A percentile compares a stretch with the other conserved stretches of the same genome.
phyloP scores from a whole-genome alignment of 73 alveolate species.

The Paramecium caudatum region DNA sequence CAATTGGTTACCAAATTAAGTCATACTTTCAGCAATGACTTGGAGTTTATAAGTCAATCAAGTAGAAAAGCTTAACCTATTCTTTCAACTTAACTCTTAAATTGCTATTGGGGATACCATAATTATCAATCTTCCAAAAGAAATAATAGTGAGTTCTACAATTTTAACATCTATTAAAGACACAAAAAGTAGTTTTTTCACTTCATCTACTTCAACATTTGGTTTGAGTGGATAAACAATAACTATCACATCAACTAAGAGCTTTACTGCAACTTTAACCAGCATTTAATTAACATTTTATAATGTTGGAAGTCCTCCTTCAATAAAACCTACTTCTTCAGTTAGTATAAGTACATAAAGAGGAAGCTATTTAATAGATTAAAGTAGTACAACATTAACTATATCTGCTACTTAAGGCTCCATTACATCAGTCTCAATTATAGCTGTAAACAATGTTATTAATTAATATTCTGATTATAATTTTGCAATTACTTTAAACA shows the following conservation, averaged over 20 bases:
- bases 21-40: background rate
- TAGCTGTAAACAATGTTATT: background rate
- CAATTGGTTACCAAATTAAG: background rate
- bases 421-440: background rate
- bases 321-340: background rate
- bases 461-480: slow-evolving; percentile 24
- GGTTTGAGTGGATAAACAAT: background rate
- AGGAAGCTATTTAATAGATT: background rate
- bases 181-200: background rate
- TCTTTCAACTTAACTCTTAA: slow-evolving; percentile 5
- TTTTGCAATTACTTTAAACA: background rate
- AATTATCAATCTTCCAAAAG: background rate
- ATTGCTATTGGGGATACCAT: background rate
- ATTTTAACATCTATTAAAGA: background rate
- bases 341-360: background rate
- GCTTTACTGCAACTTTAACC: background rate
- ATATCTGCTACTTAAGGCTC: background rate
- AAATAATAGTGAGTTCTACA: background rate
- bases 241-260: slow-evolving; percentile 2
- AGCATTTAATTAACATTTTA: background rate
- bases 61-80: background rate
- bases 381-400: background rate
- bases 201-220: background rate
- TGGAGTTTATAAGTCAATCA: background rate
- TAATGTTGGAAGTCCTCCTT: background rate